Conservation (phyloP, 768 basidiomycete genomes). For the Boletus rubropictus region DNA sequence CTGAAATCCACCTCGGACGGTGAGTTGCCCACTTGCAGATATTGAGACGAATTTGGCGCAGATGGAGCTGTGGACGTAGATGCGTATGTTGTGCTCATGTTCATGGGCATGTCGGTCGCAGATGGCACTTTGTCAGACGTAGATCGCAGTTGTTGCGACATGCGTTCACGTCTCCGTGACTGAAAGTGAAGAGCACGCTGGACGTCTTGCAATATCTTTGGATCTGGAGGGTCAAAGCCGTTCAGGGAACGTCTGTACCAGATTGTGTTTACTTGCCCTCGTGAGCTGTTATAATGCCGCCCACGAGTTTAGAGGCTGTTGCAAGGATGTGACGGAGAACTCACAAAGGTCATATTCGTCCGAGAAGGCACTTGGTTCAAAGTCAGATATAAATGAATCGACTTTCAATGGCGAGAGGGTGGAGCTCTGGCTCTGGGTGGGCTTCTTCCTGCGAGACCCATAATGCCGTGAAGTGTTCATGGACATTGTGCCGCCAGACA, state of each 20-base stretch:
- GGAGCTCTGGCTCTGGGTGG: constrained; percentile 10
- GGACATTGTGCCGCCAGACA: constrained; percentile 7
- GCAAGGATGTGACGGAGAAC: constrained; percentile 24
- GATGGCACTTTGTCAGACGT: constrained; percentile 18
- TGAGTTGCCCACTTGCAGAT: constrained; percentile 15
- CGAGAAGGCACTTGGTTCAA: constrained; percentile 47
- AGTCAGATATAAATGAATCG: constrained; percentile 29
- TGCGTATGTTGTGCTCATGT: constrained; percentile 26
- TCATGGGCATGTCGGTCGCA: constrained; percentile 24
- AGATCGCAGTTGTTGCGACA: constrained; percentile 21
- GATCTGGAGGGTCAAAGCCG: constrained; percentile 43
- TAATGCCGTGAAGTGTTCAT: constrained; percentile 16
- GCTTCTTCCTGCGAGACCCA: constrained; percentile 20
- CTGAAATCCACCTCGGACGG: constrained; percentile 61
- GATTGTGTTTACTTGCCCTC: constrained; percentile 50
- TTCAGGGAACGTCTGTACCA: constrained; percentile 9
- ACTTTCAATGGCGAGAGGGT: constrained; percentile 20
- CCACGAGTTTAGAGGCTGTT: constrained; percentile 10
- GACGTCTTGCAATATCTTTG: constrained; percentile 75
- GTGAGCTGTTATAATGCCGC: constrained; percentile 43
- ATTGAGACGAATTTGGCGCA: constrained; percentile 13
- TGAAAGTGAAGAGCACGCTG: constrained; percentile 70
- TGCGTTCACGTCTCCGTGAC: constrained; percentile 66
- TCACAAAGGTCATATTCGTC: constrained; percentile 76
- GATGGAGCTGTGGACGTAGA: constrained; percentile 27